phyloP scores from a whole-genome alignment of 305 asterid genomes.

The Fraxinus albicans region DNA sequence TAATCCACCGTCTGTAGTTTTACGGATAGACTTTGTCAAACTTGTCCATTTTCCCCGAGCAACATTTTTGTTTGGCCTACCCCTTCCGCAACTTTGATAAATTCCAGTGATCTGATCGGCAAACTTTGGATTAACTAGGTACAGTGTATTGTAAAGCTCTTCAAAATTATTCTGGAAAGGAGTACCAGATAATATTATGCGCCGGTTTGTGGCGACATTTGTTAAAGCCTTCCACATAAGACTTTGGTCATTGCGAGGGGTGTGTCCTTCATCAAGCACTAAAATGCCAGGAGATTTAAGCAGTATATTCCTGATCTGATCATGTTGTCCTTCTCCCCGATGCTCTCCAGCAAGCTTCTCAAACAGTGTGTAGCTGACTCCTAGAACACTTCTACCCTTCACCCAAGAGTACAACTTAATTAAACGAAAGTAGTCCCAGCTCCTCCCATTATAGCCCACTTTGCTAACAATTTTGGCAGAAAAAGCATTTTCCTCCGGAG shows the following conservation, averaged over 20 bases:
- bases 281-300: slow-evolving; percentile 47
- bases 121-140: slow-evolving; percentile 54
- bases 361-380: slow-evolving; percentile 51
- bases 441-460: slow-evolving; percentile 3
- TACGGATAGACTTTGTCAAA: slow-evolving; percentile 34
- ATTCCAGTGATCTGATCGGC: slow-evolving; percentile 13
- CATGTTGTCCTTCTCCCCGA: background rate
- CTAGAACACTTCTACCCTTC: slow-evolving; percentile 43
- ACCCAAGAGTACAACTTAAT: slow-evolving; percentile 56
- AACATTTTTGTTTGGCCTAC: slow-evolving; percentile 5
- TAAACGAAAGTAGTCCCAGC: slow-evolving; percentile 22
- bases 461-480: slow-evolving; percentile 16
- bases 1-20: slow-evolving; percentile 17
- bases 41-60: slow-evolving; percentile 34
- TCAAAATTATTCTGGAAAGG: slow-evolving; percentile 67
- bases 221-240: slow-evolving; percentile 50
- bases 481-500: slow-evolving; percentile 33
- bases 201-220: slow-evolving; percentile 44
- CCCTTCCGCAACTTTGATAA: background rate
- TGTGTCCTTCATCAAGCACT: slow-evolving; percentile 83
- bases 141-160: slow-evolving; percentile 60
- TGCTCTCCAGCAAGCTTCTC: slow-evolving; percentile 36
- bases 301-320: slow-evolving; percentile 37
- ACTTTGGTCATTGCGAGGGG: slow-evolving; percentile 57
- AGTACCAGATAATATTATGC: slow-evolving; percentile 70